Evolutionary conservation across 768 basidiomycete species (phyloP).

Genomic region (Mycena metata): DNA sequence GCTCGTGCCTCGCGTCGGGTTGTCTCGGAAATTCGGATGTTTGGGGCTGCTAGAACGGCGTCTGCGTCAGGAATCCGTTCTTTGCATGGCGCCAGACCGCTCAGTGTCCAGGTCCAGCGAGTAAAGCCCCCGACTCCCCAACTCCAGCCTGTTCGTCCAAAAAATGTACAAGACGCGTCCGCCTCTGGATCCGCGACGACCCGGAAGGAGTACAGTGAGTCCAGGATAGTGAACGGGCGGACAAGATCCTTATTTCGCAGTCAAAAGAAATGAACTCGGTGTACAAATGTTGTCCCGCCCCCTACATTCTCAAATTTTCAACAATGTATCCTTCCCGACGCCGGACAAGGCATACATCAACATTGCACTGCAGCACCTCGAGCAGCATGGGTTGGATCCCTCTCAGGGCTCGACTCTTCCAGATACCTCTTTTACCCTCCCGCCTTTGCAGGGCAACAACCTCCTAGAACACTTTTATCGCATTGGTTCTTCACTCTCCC

Average conservation of each 20-base stretch:
- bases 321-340: conserved; percentile 70
- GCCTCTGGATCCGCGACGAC: not conserved
- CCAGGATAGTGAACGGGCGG: not conserved
- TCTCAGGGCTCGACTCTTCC: conserved; percentile 85
- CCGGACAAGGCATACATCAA: conserved; percentile 74
- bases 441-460: conserved; percentile 82
- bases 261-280: conserved; percentile 88
- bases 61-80: conserved; percentile 27
- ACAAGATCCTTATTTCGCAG: conserved; percentile 46
- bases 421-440: conserved; percentile 84
- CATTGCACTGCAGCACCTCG: conserved; percentile 86
- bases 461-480: conserved; percentile 92
- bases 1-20: no score
- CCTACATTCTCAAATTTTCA: conserved; percentile 89
- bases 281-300: conserved; percentile 90
- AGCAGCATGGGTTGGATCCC: conserved; percentile 85
- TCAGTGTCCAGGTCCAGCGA: conserved; percentile 9
- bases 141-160: not conserved
- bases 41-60: conserved; percentile 19
- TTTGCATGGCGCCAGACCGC: conserved; percentile 19
- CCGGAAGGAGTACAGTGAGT: conserved; percentile 27
- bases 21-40: conserved; percentile 1
- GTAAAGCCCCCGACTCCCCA: conserved; percentile 5
- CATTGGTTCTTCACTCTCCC: conserved; percentile 75
- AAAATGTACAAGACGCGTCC: conserved; percentile 14